Conservation (phyloP, 2,329 filamentous ascomycete species). For the Neospermospora avenae region DNA sequence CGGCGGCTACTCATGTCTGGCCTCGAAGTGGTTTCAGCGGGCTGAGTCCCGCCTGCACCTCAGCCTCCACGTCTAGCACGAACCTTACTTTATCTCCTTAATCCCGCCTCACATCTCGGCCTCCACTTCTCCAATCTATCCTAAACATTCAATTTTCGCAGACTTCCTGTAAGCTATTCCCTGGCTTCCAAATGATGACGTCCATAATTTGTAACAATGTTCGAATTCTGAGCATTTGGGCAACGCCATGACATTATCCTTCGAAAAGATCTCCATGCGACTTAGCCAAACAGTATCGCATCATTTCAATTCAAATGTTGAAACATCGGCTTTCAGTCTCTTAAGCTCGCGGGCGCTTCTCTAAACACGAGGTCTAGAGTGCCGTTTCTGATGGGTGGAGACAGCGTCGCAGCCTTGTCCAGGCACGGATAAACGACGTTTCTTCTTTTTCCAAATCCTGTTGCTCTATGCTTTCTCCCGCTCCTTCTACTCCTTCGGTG, state of each 20-base stretch:
- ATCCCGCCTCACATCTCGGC: no score
- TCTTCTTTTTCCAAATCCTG: neutral
- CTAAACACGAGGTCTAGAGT: neutral
- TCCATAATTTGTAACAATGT: neutral
- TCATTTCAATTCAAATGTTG: neutral
- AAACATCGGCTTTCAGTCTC: neutral
- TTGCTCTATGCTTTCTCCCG: neutral
- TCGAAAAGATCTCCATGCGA: neutral
- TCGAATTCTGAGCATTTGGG: neutral
- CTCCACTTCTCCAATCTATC: no score
- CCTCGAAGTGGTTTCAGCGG: no score
- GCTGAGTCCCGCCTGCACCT: no score
- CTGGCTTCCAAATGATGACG: neutral
- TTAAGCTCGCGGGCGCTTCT: neutral
- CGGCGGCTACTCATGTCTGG: no score
- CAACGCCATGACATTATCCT: neutral
- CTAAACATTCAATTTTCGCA: neutral
- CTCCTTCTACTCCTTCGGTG: neutral
- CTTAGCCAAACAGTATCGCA: neutral
- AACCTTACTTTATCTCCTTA: no score
- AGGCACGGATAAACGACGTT: conserved; percentile 1
- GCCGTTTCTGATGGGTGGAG: conserved; percentile 4
- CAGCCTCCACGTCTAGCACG: no score
- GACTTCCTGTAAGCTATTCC: neutral
- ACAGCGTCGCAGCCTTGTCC: conserved; percentile 1